Percentiles rank a stretch among this genome's conserved stretches.
phyloP scores from a whole-genome alignment of 768 basidiomycete genomes.

The Chalciporus piperatus region DNA sequence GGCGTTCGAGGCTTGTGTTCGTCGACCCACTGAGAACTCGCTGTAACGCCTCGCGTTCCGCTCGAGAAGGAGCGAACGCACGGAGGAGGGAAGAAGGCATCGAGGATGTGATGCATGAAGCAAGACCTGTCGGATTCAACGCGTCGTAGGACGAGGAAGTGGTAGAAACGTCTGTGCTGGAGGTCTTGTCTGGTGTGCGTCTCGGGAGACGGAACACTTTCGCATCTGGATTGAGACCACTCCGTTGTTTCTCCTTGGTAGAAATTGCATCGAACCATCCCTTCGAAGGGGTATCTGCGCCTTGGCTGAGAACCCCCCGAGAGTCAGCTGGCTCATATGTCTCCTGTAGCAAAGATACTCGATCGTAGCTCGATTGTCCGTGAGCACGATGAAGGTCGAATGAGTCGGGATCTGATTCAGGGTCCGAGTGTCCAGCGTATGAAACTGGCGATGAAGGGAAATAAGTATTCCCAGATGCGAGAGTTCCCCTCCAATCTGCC shows the following conservation, averaged over 20 bases:
- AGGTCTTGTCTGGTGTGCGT: slow-evolving; percentile 12
- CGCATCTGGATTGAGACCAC: slow-evolving; percentile 80
- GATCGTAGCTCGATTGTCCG: slow-evolving; percentile 14
- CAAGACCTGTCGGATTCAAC: slow-evolving; percentile 59
- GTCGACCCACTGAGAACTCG: slow-evolving; percentile 73
- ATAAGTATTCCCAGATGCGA: slow-evolving; percentile 13
- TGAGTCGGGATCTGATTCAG: slow-evolving; percentile 41
- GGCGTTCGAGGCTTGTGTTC: slow-evolving; percentile 72
- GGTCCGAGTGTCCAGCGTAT: slow-evolving; percentile 28
- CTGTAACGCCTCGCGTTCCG: slow-evolving; percentile 81
- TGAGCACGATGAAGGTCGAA: slow-evolving; percentile 41
- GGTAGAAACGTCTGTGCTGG: slow-evolving; percentile 11
- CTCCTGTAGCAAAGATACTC: slow-evolving; percentile 31
- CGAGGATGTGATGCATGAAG: slow-evolving; percentile 37
- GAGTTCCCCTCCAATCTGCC: slow-evolving; percentile 46
- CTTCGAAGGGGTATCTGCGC: slow-evolving; percentile 33
- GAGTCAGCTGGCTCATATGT: slow-evolving; percentile 16
- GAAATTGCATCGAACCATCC: slow-evolving; percentile 49
- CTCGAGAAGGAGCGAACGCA: slow-evolving; percentile 86
- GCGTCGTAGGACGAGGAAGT: slow-evolving; percentile 44
- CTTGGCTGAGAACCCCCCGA: slow-evolving; percentile 10
- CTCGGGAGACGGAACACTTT: slow-evolving; percentile 70
- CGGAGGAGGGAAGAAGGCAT: slow-evolving; percentile 56
- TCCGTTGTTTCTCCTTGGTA: slow-evolving; percentile 50
- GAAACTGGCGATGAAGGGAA: slow-evolving; percentile 44